A percentile compares a stretch with the other conserved stretches of the same genome.
Evolutionary conservation across 1,284 basidiomycete species (phyloP).

Genomic region (Albatrellus sp.): DNA sequence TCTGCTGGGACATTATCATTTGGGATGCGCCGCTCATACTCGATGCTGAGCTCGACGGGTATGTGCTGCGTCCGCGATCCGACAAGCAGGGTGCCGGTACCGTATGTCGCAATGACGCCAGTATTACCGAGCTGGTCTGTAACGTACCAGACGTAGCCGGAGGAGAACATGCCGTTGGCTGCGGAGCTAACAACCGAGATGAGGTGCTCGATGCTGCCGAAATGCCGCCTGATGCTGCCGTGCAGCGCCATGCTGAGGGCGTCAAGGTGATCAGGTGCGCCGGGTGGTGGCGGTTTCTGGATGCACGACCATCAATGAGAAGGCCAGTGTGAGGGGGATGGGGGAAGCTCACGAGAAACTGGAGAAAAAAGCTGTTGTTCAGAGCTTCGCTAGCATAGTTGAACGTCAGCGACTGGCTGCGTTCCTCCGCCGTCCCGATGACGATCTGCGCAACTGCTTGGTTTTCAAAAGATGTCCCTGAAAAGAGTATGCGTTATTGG

Average conservation of each 20-base stretch:
- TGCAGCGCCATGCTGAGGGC: slow-evolving; percentile 27
- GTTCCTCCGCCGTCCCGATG: slow-evolving; percentile 53
- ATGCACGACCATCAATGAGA: slow-evolving; percentile 4
- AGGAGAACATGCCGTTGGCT: slow-evolving; percentile 67
- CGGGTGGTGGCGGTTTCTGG: slow-evolving; percentile 40
- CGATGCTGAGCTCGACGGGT: slow-evolving; percentile 25
- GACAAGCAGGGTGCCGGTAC: slow-evolving; percentile 81
- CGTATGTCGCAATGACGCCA: slow-evolving; percentile 77
- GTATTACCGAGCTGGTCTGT: slow-evolving; percentile 52
- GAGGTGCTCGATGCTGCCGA: slow-evolving; percentile 57
- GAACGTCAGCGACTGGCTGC: slow-evolving; percentile 63
- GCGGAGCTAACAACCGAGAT: slow-evolving; percentile 72
- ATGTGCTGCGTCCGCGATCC: slow-evolving; percentile 13
- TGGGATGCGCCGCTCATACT: slow-evolving; percentile 4
- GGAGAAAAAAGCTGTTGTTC: slow-evolving; percentile 94
- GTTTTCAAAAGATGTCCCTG: slow-evolving; percentile 50
- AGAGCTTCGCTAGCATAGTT: slow-evolving; percentile 88
- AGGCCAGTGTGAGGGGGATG: slow-evolving; percentile 4
- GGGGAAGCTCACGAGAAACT: slow-evolving; percentile 55
- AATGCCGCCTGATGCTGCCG: slow-evolving; percentile 33
- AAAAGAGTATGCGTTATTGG: background rate
- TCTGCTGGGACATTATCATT: background rate
- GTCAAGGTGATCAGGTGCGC: slow-evolving; percentile 27
- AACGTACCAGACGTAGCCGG: slow-evolving; percentile 86
- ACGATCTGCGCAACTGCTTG: slow-evolving; percentile 66